Evolutionary conservation across 78 protist genomes (phyloP), one percentile per base, ranked within the genome.

Genomic region (Dictyostelium capitatum): DNA sequence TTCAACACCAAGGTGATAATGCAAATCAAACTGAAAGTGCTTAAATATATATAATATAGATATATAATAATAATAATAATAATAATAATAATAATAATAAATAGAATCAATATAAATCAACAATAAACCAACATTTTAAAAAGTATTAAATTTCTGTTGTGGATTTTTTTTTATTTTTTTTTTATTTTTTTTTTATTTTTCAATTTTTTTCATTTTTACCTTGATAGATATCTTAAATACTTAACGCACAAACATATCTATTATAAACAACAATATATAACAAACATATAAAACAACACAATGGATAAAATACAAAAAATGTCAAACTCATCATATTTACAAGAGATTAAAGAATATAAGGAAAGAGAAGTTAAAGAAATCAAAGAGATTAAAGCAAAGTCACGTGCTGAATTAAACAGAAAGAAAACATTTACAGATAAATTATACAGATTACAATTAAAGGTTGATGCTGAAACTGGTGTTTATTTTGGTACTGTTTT

Each of bases 281-380:
- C 6, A 56, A 56, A 56, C 8, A 20, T 19, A 54, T 0, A 54
- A 56, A 11, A 53, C 23, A 53, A 53, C 43, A 37, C 43, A 37
- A 56, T 20, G 3, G 19, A 53, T 6, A 56, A 56, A 56, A 56
- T 1, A 14, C 19, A 20, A 10, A 56, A 20, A 56, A 56, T 56
- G 65, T 56, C 65, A 20, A 56, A 56, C 19, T 56, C 65, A 7
- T 20, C 65, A 56, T 56, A 56, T 62, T 23, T 10, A 62, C 30
- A 25, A 62, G 41, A 62, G 23, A 62, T 62, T 28, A 62, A 62
- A 62, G 41, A 73, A 43, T 80, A 70, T 69, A 70, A 62, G 25
- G 41, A 62, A 62, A 25, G 41, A 62, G 72, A 62, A 11, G 17
- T 11, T 9, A 62, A 62, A 28, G 72, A 62, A 62, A 62, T 62